Percentiles rank a stretch among this genome's conserved stretches.
These are phyloP conservation scores for Crucihimalaya himalaica DNA, from an alignment of 345 rosid genomes.

Conservation along the genomic window DNA sequence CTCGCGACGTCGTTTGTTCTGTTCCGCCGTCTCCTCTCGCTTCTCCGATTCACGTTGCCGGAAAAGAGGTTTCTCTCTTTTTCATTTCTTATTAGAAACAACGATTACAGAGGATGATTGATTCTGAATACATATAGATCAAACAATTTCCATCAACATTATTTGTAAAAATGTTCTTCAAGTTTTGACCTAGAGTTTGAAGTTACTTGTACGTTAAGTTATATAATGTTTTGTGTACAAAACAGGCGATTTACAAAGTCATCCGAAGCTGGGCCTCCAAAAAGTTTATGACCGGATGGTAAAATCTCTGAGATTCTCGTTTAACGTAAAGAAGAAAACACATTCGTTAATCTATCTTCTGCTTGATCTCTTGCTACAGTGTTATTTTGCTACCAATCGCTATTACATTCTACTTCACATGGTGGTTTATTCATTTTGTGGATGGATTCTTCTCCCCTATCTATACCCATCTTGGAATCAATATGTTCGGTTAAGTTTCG, in stretches of 20 bases:
- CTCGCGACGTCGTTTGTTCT: slow-evolving; percentile 40
- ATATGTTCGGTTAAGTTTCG: slow-evolving; percentile 58
- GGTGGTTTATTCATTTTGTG: slow-evolving; percentile 77
- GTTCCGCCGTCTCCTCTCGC: slow-evolving; percentile 41
- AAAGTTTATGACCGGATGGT: slow-evolving; percentile 82
- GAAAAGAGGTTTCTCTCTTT: slow-evolving; percentile 55
- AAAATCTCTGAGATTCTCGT: neutral
- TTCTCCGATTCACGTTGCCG: slow-evolving; percentile 51
- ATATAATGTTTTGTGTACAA: neutral
- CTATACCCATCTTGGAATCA: slow-evolving; percentile 65
- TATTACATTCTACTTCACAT: slow-evolving; percentile 69
- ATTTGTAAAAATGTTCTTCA: neutral
- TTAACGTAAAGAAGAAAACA: neutral
- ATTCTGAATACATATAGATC: too few species aligned
- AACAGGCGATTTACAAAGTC: slow-evolving; percentile 60
- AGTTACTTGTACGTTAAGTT: slow-evolving; percentile 30
- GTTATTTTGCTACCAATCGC: slow-evolving; percentile 74
- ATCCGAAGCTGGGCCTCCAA: slow-evolving; percentile 72
- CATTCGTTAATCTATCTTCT: neutral
- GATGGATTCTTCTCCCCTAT: slow-evolving; percentile 80
- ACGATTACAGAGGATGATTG: too few species aligned
- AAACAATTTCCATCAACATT: neutral
- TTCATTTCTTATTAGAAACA: too few species aligned
- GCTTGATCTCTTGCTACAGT: slow-evolving; percentile 39
- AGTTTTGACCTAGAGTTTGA: slow-evolving; percentile 16